A percentile compares a stretch with the other conserved stretches of the same genome.
Conservation (phyloP, 2,329 filamentous ascomycete species). For the Diaporthe sp. region DNA sequence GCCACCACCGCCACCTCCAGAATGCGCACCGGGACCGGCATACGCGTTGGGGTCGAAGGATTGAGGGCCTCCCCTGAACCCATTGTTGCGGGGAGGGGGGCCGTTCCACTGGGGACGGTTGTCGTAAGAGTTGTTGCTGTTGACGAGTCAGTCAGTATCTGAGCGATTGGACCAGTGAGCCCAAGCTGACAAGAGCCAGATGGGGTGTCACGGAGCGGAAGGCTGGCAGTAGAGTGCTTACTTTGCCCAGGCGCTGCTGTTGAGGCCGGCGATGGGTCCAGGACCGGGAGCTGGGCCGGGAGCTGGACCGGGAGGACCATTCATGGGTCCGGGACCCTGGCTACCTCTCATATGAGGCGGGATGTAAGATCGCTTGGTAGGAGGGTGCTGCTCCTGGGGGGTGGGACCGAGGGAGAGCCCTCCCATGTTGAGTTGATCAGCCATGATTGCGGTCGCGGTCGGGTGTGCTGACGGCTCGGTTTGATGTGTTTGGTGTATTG, state of each 20-base stretch:
- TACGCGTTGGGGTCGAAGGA: slow-evolving; percentile 76
- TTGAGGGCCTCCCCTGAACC: slow-evolving; percentile 49
- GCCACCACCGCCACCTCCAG: slow-evolving; percentile 60
- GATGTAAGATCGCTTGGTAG: slow-evolving; percentile 78
- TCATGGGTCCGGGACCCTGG: slow-evolving; percentile 52
- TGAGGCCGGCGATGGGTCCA: slow-evolving; percentile 61
- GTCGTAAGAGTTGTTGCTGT: slow-evolving; percentile 64
- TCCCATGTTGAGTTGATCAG: slow-evolving; percentile 87
- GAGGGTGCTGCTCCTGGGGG: slow-evolving; percentile 51
- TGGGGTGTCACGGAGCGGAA: background rate
- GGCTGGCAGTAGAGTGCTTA: slow-evolving; percentile 56
- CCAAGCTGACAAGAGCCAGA: background rate
- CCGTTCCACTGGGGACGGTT: slow-evolving; percentile 48
- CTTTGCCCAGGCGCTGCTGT: slow-evolving; percentile 76
- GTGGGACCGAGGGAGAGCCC: slow-evolving; percentile 74
- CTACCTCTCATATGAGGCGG: slow-evolving; percentile 85
- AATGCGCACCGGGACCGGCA: slow-evolving; percentile 49
- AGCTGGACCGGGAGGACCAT: slow-evolving; percentile 43
- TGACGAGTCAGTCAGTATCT: slow-evolving; percentile 15
- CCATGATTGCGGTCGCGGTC: slow-evolving; percentile 70
- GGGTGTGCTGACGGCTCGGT: slow-evolving; percentile 40
- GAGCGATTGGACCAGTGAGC: background rate
- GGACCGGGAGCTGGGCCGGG: slow-evolving; percentile 46
- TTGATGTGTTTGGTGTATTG: slow-evolving; percentile 24
- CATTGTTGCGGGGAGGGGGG: slow-evolving; percentile 41